Percentiles rank a stretch among this genome's conserved stretches.
Conservation (phyloP, 305 asterid species). For the Fraxinus dipetala region DNA sequence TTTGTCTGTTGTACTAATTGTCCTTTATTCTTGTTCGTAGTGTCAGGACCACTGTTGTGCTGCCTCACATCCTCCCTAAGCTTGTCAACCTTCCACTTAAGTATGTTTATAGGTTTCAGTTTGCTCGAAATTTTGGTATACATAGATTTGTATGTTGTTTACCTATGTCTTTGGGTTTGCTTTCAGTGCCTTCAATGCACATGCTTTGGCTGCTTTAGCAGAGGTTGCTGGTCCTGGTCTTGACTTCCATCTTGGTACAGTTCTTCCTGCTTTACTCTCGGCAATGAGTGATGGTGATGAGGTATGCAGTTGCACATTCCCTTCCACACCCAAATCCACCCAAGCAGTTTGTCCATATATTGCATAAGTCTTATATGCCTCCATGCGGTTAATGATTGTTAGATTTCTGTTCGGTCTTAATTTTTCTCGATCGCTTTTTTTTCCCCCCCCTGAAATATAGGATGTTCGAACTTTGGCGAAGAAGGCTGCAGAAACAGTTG, state of each 20-base stretch:
- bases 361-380: background rate
- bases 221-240: slow-evolving; percentile 99
- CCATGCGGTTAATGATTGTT: background rate
- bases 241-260: slow-evolving; percentile 75
- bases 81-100: slow-evolving; percentile 91
- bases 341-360: background rate
- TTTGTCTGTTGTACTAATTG: slow-evolving; percentile 19
- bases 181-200: slow-evolving; percentile 91
- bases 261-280: slow-evolving; percentile 85
- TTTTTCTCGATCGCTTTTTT: slow-evolving; percentile 13
- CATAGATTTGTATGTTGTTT: slow-evolving; percentile 15
- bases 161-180: slow-evolving; percentile 23
- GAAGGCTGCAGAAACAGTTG: slow-evolving; percentile 94
- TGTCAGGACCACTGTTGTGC: slow-evolving; percentile 96
- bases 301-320: slow-evolving; percentile 39
- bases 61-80: slow-evolving; percentile 98
- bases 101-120: slow-evolving; percentile 47
- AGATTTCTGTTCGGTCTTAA: slow-evolving; percentile 9
- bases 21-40: slow-evolving; percentile 37
- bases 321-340: background rate
- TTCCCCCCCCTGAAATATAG: slow-evolving; percentile 29
- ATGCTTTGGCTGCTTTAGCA: slow-evolving; percentile 98
- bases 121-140: slow-evolving; percentile 15
- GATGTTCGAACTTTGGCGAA: slow-evolving; percentile 66
- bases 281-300: slow-evolving; percentile 70